These are phyloP conservation scores for Coniella lustricola DNA, from an alignment of 2,329 filamentous ascomycete species.

Conservation along the genomic window DNA sequence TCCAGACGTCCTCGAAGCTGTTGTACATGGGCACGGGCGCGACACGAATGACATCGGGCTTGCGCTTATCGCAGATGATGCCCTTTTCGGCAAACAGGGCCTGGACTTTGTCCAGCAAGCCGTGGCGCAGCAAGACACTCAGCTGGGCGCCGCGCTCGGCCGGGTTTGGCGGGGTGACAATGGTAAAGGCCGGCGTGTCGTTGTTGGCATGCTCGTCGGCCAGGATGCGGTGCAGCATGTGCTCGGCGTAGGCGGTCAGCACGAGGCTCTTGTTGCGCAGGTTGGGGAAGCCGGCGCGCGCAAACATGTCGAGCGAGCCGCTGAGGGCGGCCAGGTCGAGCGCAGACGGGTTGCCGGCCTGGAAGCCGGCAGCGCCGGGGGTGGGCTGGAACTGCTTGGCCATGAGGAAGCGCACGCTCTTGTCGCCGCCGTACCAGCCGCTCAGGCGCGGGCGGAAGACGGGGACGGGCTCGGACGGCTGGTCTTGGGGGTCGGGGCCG, in stretches of 20 bases:
- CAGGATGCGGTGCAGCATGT: conserved; percentile 47
- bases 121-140: conserved; percentile 62
- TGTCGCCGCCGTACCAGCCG: conserved; percentile 86
- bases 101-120: conserved; percentile 63
- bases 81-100: conserved; percentile 57
- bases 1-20: conserved; percentile 63
- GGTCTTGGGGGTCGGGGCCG: conserved; percentile 31
- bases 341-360: conserved; percentile 77
- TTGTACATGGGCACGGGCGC: conserved; percentile 84
- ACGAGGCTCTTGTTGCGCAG: conserved; percentile 65
- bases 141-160: conserved; percentile 69
- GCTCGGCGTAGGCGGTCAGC: conserved; percentile 71
- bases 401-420: conserved; percentile 73
- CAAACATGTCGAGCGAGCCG: conserved; percentile 68
- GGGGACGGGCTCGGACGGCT: conserved; percentile 24
- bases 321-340: conserved; percentile 70
- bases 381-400: conserved; percentile 72
- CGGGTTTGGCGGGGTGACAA: conserved; percentile 65
- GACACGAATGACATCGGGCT: conserved; percentile 77
- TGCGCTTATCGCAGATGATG: conserved; percentile 74
- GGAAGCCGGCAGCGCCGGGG: conserved; percentile 71
- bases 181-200: conserved; percentile 39
- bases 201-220: conserved; percentile 23
- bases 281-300: conserved; percentile 59
- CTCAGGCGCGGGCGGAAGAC: conserved; percentile 60